Evolutionary conservation across 2,329 filamentous ascomycete species (phyloP).

Genomic region (Colletotrichum gigasporum): DNA sequence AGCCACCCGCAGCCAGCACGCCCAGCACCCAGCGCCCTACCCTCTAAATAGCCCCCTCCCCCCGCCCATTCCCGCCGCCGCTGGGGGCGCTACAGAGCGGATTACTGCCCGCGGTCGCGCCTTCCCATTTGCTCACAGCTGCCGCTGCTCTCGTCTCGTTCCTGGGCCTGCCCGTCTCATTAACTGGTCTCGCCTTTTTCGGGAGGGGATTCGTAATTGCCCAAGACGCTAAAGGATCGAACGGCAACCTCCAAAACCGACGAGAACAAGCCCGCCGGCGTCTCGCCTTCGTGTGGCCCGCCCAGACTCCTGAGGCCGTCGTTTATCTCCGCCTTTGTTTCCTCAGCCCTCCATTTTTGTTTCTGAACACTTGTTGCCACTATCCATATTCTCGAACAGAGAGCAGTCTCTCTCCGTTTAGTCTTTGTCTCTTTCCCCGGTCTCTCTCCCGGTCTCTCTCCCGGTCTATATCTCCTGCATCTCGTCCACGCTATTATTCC

Average conservation of each 20-base stretch:
- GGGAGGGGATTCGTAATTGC: slow-evolving; percentile 33
- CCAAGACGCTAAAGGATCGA: slow-evolving; percentile 34
- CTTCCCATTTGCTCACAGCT: slow-evolving; percentile 8
- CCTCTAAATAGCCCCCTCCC: slow-evolving; percentile 24
- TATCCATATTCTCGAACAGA: slow-evolving; percentile 5
- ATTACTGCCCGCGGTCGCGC: not conserved
- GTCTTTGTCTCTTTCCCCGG: not conserved
- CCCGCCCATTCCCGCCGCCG: not conserved
- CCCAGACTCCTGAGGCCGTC: not conserved
- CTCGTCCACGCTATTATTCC: slow-evolving; percentile 3
- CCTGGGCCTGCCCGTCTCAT: slow-evolving; percentile 26
- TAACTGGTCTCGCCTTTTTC: slow-evolving; percentile 18
- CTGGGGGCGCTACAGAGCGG: not conserved
- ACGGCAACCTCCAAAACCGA: slow-evolving; percentile 27
- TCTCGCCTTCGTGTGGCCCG: slow-evolving; percentile 18
- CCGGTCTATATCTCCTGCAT: slow-evolving; percentile 3
- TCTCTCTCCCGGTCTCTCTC: not conserved
- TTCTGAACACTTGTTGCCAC: not conserved
- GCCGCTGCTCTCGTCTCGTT: slow-evolving; percentile 24
- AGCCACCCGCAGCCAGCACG: slow-evolving; percentile 5
- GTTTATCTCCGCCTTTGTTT: slow-evolving; percentile 12
- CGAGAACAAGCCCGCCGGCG: slow-evolving; percentile 10
- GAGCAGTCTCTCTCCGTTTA: slow-evolving; percentile 9
- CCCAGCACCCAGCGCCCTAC: slow-evolving; percentile 9
- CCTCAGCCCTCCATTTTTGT: slow-evolving; percentile 1